Conservation (phyloP, 139 green algal genomes). For the Cymbomonas tetramitiformis region DNA sequence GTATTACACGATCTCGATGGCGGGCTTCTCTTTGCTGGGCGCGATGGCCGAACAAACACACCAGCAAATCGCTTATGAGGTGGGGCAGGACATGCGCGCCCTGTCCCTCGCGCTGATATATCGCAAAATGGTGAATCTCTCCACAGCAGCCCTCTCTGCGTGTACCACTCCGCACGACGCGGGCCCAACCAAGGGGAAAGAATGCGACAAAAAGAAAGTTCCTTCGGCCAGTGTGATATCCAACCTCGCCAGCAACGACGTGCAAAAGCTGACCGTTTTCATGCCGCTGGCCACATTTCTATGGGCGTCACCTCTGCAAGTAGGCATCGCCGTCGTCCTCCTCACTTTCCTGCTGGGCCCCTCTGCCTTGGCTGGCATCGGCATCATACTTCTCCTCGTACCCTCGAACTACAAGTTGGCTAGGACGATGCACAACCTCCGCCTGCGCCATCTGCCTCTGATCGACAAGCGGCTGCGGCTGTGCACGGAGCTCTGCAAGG, state of each 20-base stretch:
- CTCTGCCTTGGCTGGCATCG: constrained; percentile 73
- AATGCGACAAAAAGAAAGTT: constrained; percentile 32
- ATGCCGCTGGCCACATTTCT: constrained; percentile 17
- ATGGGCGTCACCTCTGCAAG: constrained; percentile 49
- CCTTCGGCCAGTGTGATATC: constrained; percentile 57
- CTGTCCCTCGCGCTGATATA: too few species aligned
- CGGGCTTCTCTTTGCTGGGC: too few species aligned
- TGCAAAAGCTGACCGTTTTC: constrained; percentile 42
- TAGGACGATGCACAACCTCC: constrained; percentile 41
- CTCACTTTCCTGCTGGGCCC: constrained; percentile 69
- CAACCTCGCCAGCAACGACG: too few species aligned
- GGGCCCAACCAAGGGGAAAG: too few species aligned
- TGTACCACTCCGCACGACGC: background rate
- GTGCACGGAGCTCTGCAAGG: constrained; percentile 71
- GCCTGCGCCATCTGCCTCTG: constrained; percentile 50
- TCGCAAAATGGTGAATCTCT: constrained; percentile 50
- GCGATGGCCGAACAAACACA: too few species aligned
- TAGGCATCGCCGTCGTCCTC: constrained; percentile 58
- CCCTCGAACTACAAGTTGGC: constrained; percentile 53
- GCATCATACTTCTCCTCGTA: constrained; percentile 51
- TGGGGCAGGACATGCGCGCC: too few species aligned
- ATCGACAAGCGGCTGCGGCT: constrained; percentile 72
- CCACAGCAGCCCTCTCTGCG: constrained; percentile 2
- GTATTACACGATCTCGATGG: too few species aligned
- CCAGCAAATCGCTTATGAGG: too few species aligned